Percentiles rank a stretch among this genome's conserved stretches.
Conservation (phyloP, 495 filamentous ascomycete genomes). For the Sordaria brevicollis region DNA sequence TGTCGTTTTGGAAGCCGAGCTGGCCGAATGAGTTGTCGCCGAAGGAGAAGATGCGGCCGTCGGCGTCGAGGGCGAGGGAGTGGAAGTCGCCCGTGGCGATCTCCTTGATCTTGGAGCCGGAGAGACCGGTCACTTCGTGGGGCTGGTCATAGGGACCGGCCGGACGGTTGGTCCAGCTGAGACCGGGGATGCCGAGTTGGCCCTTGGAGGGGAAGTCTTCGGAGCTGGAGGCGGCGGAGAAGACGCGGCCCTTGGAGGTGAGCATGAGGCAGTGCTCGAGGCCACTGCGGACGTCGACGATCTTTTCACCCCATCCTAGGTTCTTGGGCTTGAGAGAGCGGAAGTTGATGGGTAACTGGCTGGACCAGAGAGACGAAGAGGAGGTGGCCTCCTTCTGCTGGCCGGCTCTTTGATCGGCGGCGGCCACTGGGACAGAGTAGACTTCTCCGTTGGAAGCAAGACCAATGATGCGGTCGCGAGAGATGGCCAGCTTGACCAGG, state of each 20-base stretch:
- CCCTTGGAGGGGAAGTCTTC: conserved; percentile 70
- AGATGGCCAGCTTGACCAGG: conserved; percentile 59
- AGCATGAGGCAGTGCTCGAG: conserved; percentile 77
- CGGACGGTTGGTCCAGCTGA: conserved; percentile 71
- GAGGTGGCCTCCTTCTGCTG: conserved; percentile 44
- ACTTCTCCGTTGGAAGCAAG: conserved; percentile 68
- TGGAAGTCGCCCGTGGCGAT: conserved; percentile 85
- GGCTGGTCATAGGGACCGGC: conserved; percentile 67
- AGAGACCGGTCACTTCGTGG: conserved; percentile 51
- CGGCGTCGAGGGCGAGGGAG: conserved; percentile 61
- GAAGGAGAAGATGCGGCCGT: conserved; percentile 75
- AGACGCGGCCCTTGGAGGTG: conserved; percentile 77
- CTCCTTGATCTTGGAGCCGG: conserved; percentile 47
- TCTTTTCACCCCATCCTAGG: conserved; percentile 61
- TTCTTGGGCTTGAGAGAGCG: conserved; percentile 55
- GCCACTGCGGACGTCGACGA: conserved; percentile 64
- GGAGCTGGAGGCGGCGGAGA: conserved; percentile 70
- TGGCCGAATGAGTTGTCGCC: conserved; percentile 87
- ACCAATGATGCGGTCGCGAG: conserved; percentile 72
- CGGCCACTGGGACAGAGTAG: conserved; percentile 76
- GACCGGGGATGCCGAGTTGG: conserved; percentile 75
- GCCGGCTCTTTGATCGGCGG: conserved; percentile 53
- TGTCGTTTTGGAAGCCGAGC: conserved; percentile 61
- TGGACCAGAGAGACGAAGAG: conserved; percentile 71
- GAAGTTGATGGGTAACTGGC: conserved; percentile 46